phyloP scores from a whole-genome alignment of 169 alveolate genomes.

The Theileria annulata region DNA sequence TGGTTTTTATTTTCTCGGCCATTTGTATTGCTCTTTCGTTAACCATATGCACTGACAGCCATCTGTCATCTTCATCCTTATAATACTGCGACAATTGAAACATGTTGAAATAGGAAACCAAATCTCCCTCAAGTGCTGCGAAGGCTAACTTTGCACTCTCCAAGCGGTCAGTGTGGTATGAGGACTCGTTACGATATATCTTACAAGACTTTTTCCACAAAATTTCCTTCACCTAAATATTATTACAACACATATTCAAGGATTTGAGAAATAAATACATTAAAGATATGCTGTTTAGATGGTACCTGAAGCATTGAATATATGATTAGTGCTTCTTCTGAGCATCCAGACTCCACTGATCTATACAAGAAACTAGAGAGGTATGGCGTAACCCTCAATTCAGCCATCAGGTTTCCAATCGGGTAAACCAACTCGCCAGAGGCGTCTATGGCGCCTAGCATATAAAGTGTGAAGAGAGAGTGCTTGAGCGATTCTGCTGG shows the following conservation, averaged over 20 bases:
- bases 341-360: slow-evolving; percentile 53
- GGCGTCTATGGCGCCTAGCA: slow-evolving; percentile 53
- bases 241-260: neutral
- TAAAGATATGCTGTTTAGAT: neutral
- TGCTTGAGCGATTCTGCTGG: slow-evolving; percentile 49
- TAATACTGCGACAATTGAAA: slow-evolving; percentile 57
- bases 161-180: slow-evolving; percentile 33
- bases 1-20: slow-evolving; percentile 37
- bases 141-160: slow-evolving; percentile 56
- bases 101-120: slow-evolving; percentile 62
- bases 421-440: slow-evolving; percentile 61
- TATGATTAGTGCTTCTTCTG: slow-evolving; percentile 63
- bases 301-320: slow-evolving; percentile 50
- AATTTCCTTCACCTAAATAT: slow-evolving; percentile 8
- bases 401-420: slow-evolving; percentile 62
- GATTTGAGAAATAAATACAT: neutral
- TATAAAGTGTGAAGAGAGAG: slow-evolving; percentile 48
- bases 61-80: slow-evolving; percentile 47
- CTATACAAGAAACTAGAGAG: slow-evolving; percentile 53
- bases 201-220: slow-evolving; percentile 36
- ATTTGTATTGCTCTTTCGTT: slow-evolving; percentile 33
- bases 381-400: slow-evolving; percentile 42
- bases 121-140: slow-evolving; percentile 67
- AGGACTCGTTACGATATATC: slow-evolving; percentile 14
- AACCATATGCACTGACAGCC: slow-evolving; percentile 64